These are phyloP conservation scores for Rhodamnia rubescens DNA, from an alignment of 345 rosid species.

Conservation along the genomic window DNA sequence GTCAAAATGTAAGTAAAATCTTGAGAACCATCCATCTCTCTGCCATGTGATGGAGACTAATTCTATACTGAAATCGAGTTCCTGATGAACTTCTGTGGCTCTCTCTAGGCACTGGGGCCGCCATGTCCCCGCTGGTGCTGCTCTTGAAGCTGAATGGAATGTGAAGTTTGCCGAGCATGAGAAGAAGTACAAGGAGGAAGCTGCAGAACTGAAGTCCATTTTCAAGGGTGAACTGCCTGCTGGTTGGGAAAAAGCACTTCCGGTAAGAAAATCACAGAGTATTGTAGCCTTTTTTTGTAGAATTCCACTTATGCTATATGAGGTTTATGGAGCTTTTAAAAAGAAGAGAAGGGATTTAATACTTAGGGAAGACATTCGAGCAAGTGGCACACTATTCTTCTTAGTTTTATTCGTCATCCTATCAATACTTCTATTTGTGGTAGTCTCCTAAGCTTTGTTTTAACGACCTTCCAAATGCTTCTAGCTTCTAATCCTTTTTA, in stretches of 20 bases:
- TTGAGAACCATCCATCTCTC: not conserved
- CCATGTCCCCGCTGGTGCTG: constrained; percentile 53
- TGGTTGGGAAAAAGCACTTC: constrained; percentile 94
- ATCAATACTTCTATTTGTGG: not conserved
- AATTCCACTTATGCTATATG: not conserved
- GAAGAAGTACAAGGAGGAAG: constrained; percentile 83
- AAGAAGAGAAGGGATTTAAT: not conserved
- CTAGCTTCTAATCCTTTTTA: not conserved
- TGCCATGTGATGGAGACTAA: not conserved
- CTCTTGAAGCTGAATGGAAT: constrained; percentile 86
- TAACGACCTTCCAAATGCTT: not conserved
- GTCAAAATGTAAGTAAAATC: constrained; percentile 49
- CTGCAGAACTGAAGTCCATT: constrained; percentile 81
- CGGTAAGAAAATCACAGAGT: constrained; percentile 29
- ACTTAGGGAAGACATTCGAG: not conserved
- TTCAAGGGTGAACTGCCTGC: constrained; percentile 71
- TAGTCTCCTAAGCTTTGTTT: not conserved
- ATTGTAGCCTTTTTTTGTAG: not conserved
- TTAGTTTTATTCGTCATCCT: not conserved
- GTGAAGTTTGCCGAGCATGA: constrained; percentile 75
- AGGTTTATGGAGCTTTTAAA: not conserved
- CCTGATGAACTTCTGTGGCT: not conserved
- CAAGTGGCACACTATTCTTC: not conserved
- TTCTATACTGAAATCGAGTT: not conserved
- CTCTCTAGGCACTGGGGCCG: constrained; percentile 90